Conservation (phyloP, 768 basidiomycete genomes). For the Lactarius quietus region DNA sequence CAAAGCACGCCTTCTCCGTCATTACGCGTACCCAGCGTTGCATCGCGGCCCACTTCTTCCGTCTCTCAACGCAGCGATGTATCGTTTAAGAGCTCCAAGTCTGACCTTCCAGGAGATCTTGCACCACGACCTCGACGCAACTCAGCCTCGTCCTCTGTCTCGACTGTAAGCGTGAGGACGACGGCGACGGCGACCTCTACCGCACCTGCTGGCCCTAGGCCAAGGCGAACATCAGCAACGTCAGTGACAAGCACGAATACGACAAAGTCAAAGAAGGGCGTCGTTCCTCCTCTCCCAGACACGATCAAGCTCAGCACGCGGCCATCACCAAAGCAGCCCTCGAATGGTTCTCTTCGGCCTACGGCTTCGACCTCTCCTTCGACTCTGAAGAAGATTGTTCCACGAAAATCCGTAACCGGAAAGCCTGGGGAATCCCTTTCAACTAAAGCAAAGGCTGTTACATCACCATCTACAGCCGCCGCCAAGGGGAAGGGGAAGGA, state of each 20-base stretch:
- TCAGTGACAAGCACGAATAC: slow-evolving; percentile 24
- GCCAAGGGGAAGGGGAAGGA: slow-evolving; percentile 25
- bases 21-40: slow-evolving; percentile 21
- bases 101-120: slow-evolving; percentile 36
- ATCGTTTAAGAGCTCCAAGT: slow-evolving; percentile 46
- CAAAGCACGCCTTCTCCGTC: slow-evolving; percentile 24
- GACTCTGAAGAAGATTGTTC: slow-evolving; percentile 24
- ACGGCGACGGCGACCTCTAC: slow-evolving; percentile 29
- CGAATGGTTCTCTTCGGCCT: slow-evolving; percentile 23
- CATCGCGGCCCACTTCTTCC: slow-evolving; percentile 28
- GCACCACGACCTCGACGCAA: slow-evolving; percentile 32
- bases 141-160: slow-evolving; percentile 35
- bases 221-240: slow-evolving; percentile 19
- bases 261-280: slow-evolving; percentile 16
- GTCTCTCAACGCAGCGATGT: slow-evolving; percentile 36
- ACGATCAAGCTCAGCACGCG: slow-evolving; percentile 12
- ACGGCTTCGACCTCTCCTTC: slow-evolving; percentile 26
- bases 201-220: slow-evolving; percentile 20
- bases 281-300: slow-evolving; percentile 21
- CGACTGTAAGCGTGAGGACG: slow-evolving; percentile 33
- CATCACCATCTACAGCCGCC: not conserved
- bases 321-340: slow-evolving; percentile 10
- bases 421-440: slow-evolving; percentile 15
- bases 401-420: slow-evolving; percentile 17
- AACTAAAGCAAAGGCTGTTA: slow-evolving; percentile 9